phyloP scores from a whole-genome alignment of 2,329 filamentous ascomycete species.

The Myriangium duriaei region DNA sequence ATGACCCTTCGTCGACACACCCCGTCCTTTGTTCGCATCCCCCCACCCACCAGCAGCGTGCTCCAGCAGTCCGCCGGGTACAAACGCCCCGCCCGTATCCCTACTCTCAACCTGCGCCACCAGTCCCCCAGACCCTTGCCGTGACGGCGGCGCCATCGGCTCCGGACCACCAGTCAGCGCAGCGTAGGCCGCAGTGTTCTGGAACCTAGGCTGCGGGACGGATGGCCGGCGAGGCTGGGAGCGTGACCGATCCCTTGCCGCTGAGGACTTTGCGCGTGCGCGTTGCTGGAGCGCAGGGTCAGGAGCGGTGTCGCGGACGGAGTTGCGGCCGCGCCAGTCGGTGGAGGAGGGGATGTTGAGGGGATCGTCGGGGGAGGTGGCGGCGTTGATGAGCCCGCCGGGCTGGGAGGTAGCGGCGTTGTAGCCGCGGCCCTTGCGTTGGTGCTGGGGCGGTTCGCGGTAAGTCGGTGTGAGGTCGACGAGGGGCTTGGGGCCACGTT shows the following conservation, averaged over 20 bases:
- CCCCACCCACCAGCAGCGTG: conserved; percentile 25
- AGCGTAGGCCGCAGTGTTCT: conserved; percentile 2
- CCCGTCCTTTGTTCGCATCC: conserved; percentile 27
- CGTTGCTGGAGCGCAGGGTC: conserved; percentile 3
- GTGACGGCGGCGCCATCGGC: neutral
- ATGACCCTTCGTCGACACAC: conserved; percentile 32
- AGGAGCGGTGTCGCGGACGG: neutral
- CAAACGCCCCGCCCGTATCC: conserved; percentile 26
- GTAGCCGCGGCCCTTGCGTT: conserved; percentile 40
- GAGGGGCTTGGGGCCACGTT: conserved; percentile 42
- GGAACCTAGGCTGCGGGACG: conserved; percentile 2
- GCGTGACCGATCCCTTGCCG: conserved; percentile 12
- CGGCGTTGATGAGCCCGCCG: conserved; percentile 33
- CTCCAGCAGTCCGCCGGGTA: conserved; percentile 30
- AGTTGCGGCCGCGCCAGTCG: conserved; percentile 31
- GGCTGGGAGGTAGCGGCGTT: conserved; percentile 22
- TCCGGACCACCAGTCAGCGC: conserved; percentile 7
- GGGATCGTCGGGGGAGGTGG: conserved; percentile 31
- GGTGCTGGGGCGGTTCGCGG: conserved; percentile 49
- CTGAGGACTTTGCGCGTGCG: conserved; percentile 10
- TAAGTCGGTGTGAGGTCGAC: conserved; percentile 56
- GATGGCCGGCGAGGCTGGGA: conserved; percentile 2
- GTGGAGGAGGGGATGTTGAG: conserved; percentile 29
- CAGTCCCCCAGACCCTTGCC: neutral
- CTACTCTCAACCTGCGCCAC: neutral